These are phyloP conservation scores for Alternaria angustiovoidea DNA, from an alignment of 2,329 filamentous ascomycete genomes.

Conservation along the genomic window DNA sequence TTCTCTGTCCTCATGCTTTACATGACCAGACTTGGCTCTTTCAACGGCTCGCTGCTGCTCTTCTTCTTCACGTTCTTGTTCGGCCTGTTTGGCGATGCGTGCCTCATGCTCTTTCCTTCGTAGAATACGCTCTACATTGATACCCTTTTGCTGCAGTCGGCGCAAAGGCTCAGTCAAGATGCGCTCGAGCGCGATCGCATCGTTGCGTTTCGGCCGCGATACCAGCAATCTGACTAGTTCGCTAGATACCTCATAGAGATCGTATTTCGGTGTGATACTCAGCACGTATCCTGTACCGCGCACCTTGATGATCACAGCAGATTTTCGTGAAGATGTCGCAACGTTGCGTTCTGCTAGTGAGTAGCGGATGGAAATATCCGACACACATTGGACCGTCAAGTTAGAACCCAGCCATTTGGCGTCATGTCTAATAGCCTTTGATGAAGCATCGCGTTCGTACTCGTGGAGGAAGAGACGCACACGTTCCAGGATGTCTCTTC, in stretches of 20 bases:
- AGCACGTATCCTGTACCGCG: conserved; percentile 70
- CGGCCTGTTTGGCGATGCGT: conserved; percentile 82
- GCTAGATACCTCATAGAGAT: conserved; percentile 92
- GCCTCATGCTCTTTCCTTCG: conserved; percentile 87
- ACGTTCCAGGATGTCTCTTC: conserved; percentile 85
- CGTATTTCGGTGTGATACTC: conserved; percentile 78
- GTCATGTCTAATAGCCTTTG: conserved; percentile 78
- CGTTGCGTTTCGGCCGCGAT: conserved; percentile 82
- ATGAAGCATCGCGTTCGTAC: conserved; percentile 69
- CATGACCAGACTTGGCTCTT: conserved; percentile 36
- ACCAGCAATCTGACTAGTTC: conserved; percentile 84
- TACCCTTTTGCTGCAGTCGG: conserved; percentile 84
- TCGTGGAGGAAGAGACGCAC: conserved; percentile 90
- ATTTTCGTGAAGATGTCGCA: conserved; percentile 51
- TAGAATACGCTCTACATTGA: conserved; percentile 95
- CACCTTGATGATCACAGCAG: conserved; percentile 80
- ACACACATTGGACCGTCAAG: conserved; percentile 78
- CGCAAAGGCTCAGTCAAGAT: conserved; percentile 86
- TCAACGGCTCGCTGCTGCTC: conserved; percentile 58
- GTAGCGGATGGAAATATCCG: conserved; percentile 77
- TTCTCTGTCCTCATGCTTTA: conserved; percentile 21
- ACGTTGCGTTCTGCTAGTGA: conserved; percentile 76
- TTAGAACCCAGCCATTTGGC: conserved; percentile 90
- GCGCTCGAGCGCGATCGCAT: conserved; percentile 89
- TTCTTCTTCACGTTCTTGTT: conserved; percentile 73